Percentiles rank a stretch among this genome's conserved stretches.
Evolutionary conservation across 768 basidiomycete genomes (phyloP).

Genomic region (Mycena vulgaris): DNA sequence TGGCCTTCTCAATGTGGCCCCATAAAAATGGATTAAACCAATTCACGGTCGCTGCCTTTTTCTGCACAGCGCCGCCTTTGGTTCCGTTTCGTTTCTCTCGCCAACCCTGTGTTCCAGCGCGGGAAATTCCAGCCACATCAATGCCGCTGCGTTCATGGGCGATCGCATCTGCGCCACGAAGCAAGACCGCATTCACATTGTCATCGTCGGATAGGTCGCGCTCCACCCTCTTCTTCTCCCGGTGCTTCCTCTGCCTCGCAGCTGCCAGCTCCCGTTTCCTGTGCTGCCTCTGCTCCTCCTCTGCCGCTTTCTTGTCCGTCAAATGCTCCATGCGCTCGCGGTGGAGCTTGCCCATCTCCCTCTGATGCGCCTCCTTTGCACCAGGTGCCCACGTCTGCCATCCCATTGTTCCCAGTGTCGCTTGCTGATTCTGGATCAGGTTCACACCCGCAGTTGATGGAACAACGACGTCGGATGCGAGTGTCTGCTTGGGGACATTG

Average conservation of each 20-base stretch:
- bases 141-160: not conserved
- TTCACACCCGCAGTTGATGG: not conserved
- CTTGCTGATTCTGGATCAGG: not conserved
- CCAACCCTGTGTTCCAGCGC: conserved; percentile 6
- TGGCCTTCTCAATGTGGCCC: not conserved
- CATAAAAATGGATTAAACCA: conserved; percentile 4
- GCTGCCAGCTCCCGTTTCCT: no score
- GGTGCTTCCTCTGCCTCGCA: conserved; percentile 1
- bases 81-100: conserved; percentile 2
- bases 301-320: not conserved
- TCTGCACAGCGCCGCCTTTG: conserved; percentile 6
- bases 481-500: not conserved
- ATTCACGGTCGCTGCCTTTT: not conserved
- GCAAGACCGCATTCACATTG: conserved; percentile 5
- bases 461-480: not conserved
- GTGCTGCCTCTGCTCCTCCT: not conserved
- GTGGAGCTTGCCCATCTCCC: not conserved
- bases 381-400: conserved; percentile 14
- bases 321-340: not conserved
- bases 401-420: conserved; percentile 1
- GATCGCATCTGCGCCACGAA: not conserved
- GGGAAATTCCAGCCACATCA: conserved; percentile 11
- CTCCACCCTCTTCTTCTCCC: not conserved
- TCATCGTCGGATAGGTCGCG: not conserved
- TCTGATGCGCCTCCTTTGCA: conserved; percentile 11